phyloP scores from a whole-genome alignment of 192 early-diverging fungal species.

The Coemansia sp. region DNA sequence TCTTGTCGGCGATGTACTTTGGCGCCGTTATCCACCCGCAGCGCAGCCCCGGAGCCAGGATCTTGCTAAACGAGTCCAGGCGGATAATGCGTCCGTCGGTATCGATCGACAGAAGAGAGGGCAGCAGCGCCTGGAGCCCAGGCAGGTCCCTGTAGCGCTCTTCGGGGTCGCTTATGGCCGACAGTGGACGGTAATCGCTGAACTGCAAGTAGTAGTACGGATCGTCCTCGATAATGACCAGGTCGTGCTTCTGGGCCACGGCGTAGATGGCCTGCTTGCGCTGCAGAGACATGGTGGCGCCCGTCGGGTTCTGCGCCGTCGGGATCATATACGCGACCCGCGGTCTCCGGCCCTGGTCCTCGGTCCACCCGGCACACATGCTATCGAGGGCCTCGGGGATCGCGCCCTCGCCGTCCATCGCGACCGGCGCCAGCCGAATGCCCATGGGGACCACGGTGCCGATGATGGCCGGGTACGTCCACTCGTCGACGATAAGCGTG shows the following conservation, averaged over 20 bases:
- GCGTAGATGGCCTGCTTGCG: constrained; percentile 78
- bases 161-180: constrained; percentile 6
- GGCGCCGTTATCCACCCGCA: constrained; percentile 77
- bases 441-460: constrained; percentile 56
- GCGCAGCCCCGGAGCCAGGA: constrained; percentile 83
- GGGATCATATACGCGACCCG: constrained; percentile 76
- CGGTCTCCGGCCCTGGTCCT: constrained; percentile 44
- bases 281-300: constrained; percentile 69
- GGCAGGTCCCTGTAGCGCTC: constrained; percentile 31
- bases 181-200: constrained; percentile 23
- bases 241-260: constrained; percentile 68
- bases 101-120: constrained; percentile 88
- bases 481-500: constrained; percentile 60
- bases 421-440: constrained; percentile 47
- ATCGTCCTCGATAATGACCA: constrained; percentile 93
- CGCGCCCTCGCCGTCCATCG: constrained; percentile 64
- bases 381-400: constrained; percentile 58
- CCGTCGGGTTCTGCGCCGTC: constrained; percentile 88
- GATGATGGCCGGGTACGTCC: constrained; percentile 63
- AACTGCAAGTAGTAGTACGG: constrained; percentile 93
- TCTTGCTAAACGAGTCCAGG: constrained; percentile 90
- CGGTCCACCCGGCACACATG: constrained; percentile 40
- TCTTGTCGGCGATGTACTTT: constrained; percentile 67
- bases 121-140: constrained; percentile 41
- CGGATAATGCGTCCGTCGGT: constrained; percentile 83